Evolutionary conservation across 2,329 filamentous ascomycete genomes (phyloP).

Genomic region (Chaetomiaceae sp.): DNA sequence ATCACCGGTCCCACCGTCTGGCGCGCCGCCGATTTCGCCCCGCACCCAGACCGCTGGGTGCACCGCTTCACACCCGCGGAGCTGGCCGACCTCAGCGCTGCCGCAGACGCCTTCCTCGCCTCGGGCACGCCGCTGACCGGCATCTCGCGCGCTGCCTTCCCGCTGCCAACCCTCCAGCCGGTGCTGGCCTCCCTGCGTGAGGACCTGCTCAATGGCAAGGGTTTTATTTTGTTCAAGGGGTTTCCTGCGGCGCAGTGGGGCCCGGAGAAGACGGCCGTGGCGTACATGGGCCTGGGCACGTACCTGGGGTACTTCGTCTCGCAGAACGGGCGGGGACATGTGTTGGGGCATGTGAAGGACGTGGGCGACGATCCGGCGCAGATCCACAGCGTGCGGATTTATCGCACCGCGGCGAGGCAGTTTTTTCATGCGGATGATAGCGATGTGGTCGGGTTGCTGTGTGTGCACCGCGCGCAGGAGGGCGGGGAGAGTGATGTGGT

Average conservation of each 20-base stretch:
- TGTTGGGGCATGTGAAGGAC: slow-evolving; percentile 85
- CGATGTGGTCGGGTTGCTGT: slow-evolving; percentile 78
- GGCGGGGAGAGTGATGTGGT: slow-evolving; percentile 81
- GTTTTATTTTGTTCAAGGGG: slow-evolving; percentile 84
- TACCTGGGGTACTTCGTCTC: slow-evolving; percentile 84
- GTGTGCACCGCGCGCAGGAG: slow-evolving; percentile 68
- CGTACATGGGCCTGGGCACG: slow-evolving; percentile 84
- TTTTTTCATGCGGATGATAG: slow-evolving; percentile 82
- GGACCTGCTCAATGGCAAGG: slow-evolving; percentile 67
- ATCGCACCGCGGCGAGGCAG: slow-evolving; percentile 77
- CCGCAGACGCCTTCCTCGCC: slow-evolving; percentile 63
- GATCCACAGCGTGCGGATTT: slow-evolving; percentile 84
- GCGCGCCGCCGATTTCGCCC: slow-evolving; percentile 57
- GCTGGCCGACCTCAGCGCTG: slow-evolving; percentile 57
- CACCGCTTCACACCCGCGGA: slow-evolving; percentile 63
- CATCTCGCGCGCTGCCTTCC: slow-evolving; percentile 46
- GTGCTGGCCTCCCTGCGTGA: slow-evolving; percentile 33
- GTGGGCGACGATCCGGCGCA: slow-evolving; percentile 73
- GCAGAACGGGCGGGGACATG: slow-evolving; percentile 79
- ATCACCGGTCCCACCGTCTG: slow-evolving; percentile 70
- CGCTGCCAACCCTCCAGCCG: slow-evolving; percentile 35
- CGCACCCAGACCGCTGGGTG: slow-evolving; percentile 63
- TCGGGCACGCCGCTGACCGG: slow-evolving; percentile 62
- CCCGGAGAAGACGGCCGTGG: slow-evolving; percentile 71
- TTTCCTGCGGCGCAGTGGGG: slow-evolving; percentile 74